Evolutionary conservation across 352 stramenopile genomes (phyloP), one percentile per base, ranked within the genome.

Genomic region (Globisporangium spiculum): DNA sequence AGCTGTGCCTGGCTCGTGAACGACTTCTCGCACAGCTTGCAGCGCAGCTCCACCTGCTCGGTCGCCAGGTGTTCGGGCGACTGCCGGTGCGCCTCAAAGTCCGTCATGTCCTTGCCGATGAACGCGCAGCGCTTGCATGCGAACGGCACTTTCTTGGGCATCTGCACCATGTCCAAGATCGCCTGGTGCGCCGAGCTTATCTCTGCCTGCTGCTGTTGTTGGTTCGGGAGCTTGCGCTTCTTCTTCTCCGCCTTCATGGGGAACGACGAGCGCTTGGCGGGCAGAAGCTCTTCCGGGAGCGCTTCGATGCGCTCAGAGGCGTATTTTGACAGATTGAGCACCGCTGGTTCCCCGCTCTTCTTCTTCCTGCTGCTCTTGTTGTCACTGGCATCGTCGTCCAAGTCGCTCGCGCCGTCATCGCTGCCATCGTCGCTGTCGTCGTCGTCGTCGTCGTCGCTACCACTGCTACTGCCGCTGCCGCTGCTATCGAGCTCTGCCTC

Each of bases 111-210:
- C 52, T 81, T 81, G n/a, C 88, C 88, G 7, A 95, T 77, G 55
- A 94, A 95, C 24, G 71, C 78, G 64, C 88, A 95, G 12, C 78
- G 79, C 70, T 93, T 93, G 74, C 88, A 95, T 24, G 84, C 84
- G 69, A 95, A 94, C 63, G 88, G 88, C 22, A 93, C 81, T 64
- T 85, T 90, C 75, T 90, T 91, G 48, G 81, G 80, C 71, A 83
- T 82, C 50, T 82, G 75, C 27, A 92, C 59, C 34, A 75, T 74
- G 54, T 90, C 77, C 18, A 86, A 38, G 10, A 91, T 63, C 44
- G 68, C 68, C 12, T 68, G 61, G 22, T 78, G 59, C 63, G 76
- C 71, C 26, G 72, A 66, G 20, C 63, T 75, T 48, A 75, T 75
- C 27, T 71, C 65, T 30, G 67, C 50, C 44, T 60, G 26, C 32